Percentiles rank a stretch among this genome's conserved stretches.
These are phyloP conservation scores for Rhododendron molle DNA, from an alignment of 148 eudicot genomes.

Conservation along the genomic window DNA sequence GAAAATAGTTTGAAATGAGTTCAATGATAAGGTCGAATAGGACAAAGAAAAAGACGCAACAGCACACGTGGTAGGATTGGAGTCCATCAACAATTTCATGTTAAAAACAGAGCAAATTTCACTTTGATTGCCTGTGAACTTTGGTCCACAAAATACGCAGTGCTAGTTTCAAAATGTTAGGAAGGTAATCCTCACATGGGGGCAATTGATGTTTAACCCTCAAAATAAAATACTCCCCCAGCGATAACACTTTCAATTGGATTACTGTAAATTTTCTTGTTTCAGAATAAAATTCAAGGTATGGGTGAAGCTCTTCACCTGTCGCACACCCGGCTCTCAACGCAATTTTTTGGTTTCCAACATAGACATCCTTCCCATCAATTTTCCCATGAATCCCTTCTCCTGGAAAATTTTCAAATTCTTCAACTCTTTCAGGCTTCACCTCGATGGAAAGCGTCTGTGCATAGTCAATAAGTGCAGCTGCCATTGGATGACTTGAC, in stretches of 20 bases:
- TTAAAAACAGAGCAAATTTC: background rate
- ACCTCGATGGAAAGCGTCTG: slow-evolving; percentile 42
- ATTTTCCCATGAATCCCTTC: slow-evolving; percentile 85
- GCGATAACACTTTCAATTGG: background rate
- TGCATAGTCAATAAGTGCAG: slow-evolving; percentile 66
- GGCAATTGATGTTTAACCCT: background rate
- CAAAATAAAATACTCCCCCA: background rate
- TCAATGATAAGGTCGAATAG: background rate
- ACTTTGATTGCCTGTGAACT: background rate
- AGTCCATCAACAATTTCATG: background rate
- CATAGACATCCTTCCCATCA: slow-evolving; percentile 52
- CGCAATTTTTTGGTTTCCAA: slow-evolving; percentile 71
- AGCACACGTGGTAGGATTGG: background rate
- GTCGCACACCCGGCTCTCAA: slow-evolving; percentile 54
- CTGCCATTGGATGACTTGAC: slow-evolving; percentile 94
- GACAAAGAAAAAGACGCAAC: background rate
- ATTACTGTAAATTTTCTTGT: background rate
- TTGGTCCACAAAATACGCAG: background rate
- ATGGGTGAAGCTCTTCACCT: slow-evolving; percentile 32
- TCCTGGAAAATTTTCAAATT: slow-evolving; percentile 87
- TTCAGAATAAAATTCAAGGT: background rate
- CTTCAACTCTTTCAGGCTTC: slow-evolving; percentile 61
- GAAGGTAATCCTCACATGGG: background rate
- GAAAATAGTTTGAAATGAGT: slow-evolving; percentile 13
- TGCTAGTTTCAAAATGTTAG: background rate